Evolutionary conservation across 768 basidiomycete genomes (phyloP).

Genomic region (Mrakia gelida): DNA sequence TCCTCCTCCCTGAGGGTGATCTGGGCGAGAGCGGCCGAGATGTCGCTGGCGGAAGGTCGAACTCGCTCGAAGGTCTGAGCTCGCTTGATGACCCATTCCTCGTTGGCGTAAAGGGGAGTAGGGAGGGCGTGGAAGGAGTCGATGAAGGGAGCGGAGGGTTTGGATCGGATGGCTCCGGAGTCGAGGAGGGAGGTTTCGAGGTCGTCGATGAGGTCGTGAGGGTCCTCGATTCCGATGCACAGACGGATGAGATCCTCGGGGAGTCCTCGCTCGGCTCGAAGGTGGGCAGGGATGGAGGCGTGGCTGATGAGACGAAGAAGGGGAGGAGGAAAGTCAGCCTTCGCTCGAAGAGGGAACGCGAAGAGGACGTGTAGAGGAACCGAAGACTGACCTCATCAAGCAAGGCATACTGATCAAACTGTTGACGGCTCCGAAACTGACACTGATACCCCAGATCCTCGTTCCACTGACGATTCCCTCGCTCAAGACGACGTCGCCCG

Average conservation of each 20-base stretch:
- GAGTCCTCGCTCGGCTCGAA: conserved; percentile 90
- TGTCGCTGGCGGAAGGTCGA: conserved; percentile 19
- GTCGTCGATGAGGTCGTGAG: conserved; percentile 87
- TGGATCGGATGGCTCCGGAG: conserved; percentile 69
- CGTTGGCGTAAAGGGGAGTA: conserved; percentile 35
- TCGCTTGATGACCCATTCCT: conserved; percentile 43
- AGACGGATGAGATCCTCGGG: conserved; percentile 98
- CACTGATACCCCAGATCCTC: conserved; percentile 92
- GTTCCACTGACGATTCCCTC: conserved; percentile 90
- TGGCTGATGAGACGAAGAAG: conserved; percentile 55
- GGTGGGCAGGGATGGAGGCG: conserved; percentile 92
- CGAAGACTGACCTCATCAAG: conserved; percentile 86
- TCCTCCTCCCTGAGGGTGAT: neutral
- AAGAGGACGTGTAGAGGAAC: neutral
- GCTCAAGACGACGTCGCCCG: conserved; percentile 81
- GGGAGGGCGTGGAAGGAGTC: conserved; percentile 35
- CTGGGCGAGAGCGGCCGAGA: conserved; percentile 14
- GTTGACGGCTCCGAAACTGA: conserved; percentile 97
- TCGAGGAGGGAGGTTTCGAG: conserved; percentile 87
- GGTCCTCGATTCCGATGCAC: conserved; percentile 97
- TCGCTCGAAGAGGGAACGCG: neutral
- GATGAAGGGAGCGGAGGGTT: conserved; percentile 32
- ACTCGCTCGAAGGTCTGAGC: conserved; percentile 40
- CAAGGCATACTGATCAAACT: conserved; percentile 98
- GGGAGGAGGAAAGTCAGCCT: neutral